phyloP scores from a whole-genome alignment of 495 filamentous ascomycete species.

The Rhypophila decipiens region DNA sequence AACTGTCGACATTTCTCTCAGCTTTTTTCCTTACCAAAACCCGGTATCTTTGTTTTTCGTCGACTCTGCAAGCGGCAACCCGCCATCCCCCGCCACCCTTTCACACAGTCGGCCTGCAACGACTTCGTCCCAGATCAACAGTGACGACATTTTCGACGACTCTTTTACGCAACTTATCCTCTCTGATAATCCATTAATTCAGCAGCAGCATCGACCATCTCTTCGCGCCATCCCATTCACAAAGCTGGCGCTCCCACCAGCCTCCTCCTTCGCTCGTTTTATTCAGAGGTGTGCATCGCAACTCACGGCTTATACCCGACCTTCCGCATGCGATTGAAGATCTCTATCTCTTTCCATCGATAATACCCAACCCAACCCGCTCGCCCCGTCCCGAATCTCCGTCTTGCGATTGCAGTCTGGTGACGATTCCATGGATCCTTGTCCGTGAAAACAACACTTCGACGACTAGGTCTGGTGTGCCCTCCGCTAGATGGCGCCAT shows the following conservation, averaged over 20 bases:
- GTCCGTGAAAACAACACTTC: slow-evolving; percentile 15
- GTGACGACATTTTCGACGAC: slow-evolving; percentile 11
- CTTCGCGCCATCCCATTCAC: slow-evolving; percentile 8
- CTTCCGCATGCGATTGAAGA: too few relatives aligned
- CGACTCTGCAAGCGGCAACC: not conserved
- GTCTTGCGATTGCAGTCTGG: not conserved
- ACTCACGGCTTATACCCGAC: not conserved
- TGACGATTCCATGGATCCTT: slow-evolving; percentile 22
- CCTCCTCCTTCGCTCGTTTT: slow-evolving; percentile 1
- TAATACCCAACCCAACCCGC: not conserved
- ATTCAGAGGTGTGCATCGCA: not conserved
- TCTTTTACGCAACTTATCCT: slow-evolving; percentile 6
- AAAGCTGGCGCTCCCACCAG: not conserved
- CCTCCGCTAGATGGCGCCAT: slow-evolving; percentile 57
- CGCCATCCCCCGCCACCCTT: not conserved
- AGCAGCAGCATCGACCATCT: slow-evolving; percentile 28
- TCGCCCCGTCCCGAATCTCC: not conserved
- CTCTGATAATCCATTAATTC: slow-evolving; percentile 21
- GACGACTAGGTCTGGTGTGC: slow-evolving; percentile 14
- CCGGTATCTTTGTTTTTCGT: too few relatives aligned
- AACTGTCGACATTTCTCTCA: slow-evolving; percentile 3
- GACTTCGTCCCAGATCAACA: not conserved
- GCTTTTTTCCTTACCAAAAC: slow-evolving; percentile 5
- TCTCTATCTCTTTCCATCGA: not conserved
- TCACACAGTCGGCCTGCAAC: not conserved